These are phyloP conservation scores for Proliferodiscus dingleyae DNA, from an alignment of 2,329 filamentous ascomycete species.

Conservation along the genomic window DNA sequence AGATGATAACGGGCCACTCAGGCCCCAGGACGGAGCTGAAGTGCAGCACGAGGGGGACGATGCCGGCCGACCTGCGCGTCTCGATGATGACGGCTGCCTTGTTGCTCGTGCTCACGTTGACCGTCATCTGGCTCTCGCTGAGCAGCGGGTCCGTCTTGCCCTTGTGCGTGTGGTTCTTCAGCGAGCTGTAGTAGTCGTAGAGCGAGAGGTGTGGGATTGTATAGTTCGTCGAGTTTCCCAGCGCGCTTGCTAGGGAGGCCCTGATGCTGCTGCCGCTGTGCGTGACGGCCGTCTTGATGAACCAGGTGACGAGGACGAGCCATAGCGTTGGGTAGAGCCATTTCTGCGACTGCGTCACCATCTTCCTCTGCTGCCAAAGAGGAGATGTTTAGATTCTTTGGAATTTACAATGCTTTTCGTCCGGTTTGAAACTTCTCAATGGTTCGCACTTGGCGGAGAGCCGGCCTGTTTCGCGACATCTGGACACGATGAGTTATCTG, in stretches of 20 bases:
- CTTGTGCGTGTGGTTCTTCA: not conserved
- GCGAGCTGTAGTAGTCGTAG: slow-evolving; percentile 4
- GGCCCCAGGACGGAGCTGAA: slow-evolving; percentile 38
- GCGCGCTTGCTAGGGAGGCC: not conserved
- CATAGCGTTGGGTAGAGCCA: slow-evolving; percentile 14
- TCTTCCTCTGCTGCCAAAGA: not conserved
- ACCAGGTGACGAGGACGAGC: slow-evolving; percentile 10
- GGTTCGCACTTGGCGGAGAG: too few species aligned
- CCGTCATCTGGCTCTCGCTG: slow-evolving; percentile 6
- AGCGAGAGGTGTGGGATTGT: not conserved
- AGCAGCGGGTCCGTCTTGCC: slow-evolving; percentile 2
- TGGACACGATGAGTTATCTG: too few species aligned
- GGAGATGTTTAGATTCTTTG: too few species aligned
- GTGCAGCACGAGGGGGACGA: slow-evolving; percentile 36
- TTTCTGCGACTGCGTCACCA: slow-evolving; percentile 4
- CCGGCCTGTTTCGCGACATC: too few species aligned
- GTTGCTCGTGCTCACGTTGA: slow-evolving; percentile 22
- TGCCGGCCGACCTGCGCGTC: slow-evolving; percentile 29
- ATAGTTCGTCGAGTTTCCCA: slow-evolving; percentile 1
- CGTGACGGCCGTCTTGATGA: slow-evolving; percentile 4
- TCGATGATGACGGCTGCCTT: slow-evolving; percentile 37
- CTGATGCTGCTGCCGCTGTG: not conserved
- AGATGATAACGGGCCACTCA: slow-evolving; percentile 40
- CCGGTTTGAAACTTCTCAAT: too few species aligned
- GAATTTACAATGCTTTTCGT: too few species aligned